Percentiles rank a stretch among this genome's conserved stretches.
Conservation (phyloP, 495 filamentous ascomycete genomes). For the Sphaerosporella brunnea region DNA sequence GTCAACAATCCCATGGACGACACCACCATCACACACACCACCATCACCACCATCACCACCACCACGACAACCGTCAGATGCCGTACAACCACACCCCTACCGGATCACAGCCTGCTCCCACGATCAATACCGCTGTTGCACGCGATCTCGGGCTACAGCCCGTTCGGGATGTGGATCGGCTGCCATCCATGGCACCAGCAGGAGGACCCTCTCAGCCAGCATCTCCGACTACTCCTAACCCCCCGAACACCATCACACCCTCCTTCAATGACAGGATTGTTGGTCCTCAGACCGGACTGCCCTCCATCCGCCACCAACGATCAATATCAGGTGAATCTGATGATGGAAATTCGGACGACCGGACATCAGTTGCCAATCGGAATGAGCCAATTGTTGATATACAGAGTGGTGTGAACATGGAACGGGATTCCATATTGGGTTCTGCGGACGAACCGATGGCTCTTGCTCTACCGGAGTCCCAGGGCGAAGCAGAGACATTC, state of each 20-base stretch:
- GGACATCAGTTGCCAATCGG: conserved; percentile 44
- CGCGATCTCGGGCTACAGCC: conserved; percentile 53
- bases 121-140: conserved; percentile 51
- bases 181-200: conserved; percentile 66
- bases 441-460: conserved; percentile 56
- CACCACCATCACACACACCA: conserved; percentile 24
- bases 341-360: conserved; percentile 66
- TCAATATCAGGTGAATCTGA: conserved; percentile 78
- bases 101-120: conserved; percentile 44
- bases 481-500: conserved; percentile 64
- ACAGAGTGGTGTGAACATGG: conserved; percentile 58
- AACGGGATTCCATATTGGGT: conserved; percentile 54
- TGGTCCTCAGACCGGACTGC: conserved; percentile 36
- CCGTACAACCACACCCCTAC: not conserved
- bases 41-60: conserved; percentile 42
- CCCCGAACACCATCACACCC: conserved; percentile 31
- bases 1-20: too few species aligned
- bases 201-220: conserved; percentile 73
- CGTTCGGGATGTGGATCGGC: conserved; percentile 68
- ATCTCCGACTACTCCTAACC: conserved; percentile 79
- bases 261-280: conserved; percentile 12
- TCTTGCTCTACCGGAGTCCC: conserved; percentile 60
- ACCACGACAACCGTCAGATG: conserved; percentile 26
- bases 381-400: conserved; percentile 57
- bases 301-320: conserved; percentile 70